Conservation (phyloP, 441 rosid species). For the Hura crepitans region DNA sequence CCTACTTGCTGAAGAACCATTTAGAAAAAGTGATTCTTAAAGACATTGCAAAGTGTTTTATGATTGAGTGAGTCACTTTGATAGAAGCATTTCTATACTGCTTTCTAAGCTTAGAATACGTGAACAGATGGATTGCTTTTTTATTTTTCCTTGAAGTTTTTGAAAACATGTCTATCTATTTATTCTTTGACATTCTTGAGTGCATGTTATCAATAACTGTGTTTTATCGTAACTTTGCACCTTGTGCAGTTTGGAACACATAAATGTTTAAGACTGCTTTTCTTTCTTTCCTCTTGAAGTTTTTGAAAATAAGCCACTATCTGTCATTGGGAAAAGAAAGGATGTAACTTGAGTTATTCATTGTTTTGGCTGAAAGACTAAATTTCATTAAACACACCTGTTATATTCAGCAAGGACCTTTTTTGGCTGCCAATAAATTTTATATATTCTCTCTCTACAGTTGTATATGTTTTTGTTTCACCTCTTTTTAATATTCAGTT, state of each 20-base stretch:
- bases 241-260: too few relatives aligned
- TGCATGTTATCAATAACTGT: neutral
- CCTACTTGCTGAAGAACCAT: slow-evolving; percentile 60
- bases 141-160: too few relatives aligned
- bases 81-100: neutral
- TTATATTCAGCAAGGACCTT: neutral
- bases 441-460: neutral
- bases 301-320: neutral
- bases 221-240: neutral
- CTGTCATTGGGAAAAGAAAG: too few relatives aligned
- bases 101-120: too few relatives aligned
- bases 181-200: neutral
- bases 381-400: neutral
- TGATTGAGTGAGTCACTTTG: slow-evolving; percentile 61
- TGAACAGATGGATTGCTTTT: too few relatives aligned
- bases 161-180: too few relatives aligned
- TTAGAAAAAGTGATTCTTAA: slow-evolving; percentile 75
- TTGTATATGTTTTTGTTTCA: neutral
- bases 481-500: neutral
- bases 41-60: slow-evolving; percentile 56
- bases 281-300: neutral
- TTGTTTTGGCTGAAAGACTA: too few relatives aligned
- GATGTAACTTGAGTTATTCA: too few relatives aligned
- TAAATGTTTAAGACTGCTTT: too few relatives aligned
- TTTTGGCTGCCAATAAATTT: neutral